Evolutionary conservation across 2,329 filamentous ascomycete species (phyloP).

Genomic region (Pseudocercospora macadamiae): DNA sequence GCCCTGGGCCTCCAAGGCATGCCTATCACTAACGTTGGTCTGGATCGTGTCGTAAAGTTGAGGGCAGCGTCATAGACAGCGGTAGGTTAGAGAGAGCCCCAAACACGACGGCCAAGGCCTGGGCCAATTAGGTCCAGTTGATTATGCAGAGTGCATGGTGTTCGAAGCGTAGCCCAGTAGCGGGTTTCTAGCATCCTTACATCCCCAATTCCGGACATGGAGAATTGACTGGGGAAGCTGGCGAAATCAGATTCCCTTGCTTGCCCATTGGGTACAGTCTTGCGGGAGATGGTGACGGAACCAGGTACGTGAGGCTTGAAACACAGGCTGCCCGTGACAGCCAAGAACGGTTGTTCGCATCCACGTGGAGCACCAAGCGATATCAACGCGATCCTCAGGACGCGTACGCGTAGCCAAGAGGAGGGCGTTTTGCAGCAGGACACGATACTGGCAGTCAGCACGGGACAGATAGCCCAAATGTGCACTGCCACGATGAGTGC

Average conservation of each 20-base stretch:
- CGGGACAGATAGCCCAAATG: neutral
- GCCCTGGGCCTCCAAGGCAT: slow-evolving; percentile 1
- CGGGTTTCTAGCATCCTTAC: neutral
- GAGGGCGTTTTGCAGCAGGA: neutral
- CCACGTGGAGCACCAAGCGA: neutral
- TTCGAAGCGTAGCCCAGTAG: neutral
- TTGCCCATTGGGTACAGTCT: neutral
- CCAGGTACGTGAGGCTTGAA: neutral
- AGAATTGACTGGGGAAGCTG: neutral
- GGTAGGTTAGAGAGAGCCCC: neutral
- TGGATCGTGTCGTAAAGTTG: neutral
- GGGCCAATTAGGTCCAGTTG: neutral
- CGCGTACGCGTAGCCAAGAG: slow-evolving; percentile 2
- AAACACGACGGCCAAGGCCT: neutral
- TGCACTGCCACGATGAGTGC: neutral
- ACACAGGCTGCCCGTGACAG: neutral
- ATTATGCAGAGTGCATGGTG: neutral
- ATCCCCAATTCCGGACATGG: neutral
- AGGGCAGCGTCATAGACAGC: neutral
- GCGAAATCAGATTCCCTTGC: neutral
- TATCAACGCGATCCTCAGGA: neutral
- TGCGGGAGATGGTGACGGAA: neutral
- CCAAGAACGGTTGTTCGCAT: neutral
- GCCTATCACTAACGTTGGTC: neutral
- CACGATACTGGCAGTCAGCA: neutral